Evolutionary conservation across 768 basidiomycete genomes (phyloP).

Genomic region (Agaricus blazei): DNA sequence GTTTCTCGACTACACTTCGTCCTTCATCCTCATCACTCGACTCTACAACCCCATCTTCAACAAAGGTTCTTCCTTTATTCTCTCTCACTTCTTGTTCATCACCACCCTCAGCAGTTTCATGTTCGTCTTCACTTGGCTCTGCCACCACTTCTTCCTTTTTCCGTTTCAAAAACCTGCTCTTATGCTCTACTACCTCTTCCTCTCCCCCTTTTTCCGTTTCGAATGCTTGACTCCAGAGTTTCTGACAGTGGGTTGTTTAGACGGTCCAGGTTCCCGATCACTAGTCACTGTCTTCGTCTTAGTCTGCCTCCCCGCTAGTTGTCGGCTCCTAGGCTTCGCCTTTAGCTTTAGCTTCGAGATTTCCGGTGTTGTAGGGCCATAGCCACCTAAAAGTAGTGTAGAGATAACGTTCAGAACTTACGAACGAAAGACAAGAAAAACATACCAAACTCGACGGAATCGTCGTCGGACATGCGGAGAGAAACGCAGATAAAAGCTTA

Average conservation of each 20-base stretch:
- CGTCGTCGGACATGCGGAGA: slow-evolving; percentile 9
- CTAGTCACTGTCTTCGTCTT: slow-evolving; percentile 3
- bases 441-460: slow-evolving; percentile 9
- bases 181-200: not conserved
- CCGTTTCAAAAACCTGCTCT: not conserved
- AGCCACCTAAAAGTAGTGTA: slow-evolving; percentile 13
- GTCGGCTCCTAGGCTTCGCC: slow-evolving; percentile 1
- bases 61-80: slow-evolving; percentile 11
- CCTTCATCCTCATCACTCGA: slow-evolving; percentile 8
- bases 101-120: slow-evolving; percentile 12
- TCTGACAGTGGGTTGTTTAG: slow-evolving; percentile 5
- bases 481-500: not conserved
- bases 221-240: not conserved
- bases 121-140: slow-evolving; percentile 9
- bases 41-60: slow-evolving; percentile 11
- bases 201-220: slow-evolving; percentile 10
- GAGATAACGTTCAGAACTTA: not conserved
- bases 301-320: slow-evolving; percentile 8
- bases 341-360: not conserved
- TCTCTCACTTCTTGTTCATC: slow-evolving; percentile 7
- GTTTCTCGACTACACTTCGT: slow-evolving; percentile 10
- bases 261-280: not conserved
- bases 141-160: slow-evolving; percentile 5
- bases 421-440: not conserved
- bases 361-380: slow-evolving; percentile 18